Evolutionary conservation across 2,329 filamentous ascomycete species (phyloP).

Genomic region (Ceratocystis ficicola): DNA sequence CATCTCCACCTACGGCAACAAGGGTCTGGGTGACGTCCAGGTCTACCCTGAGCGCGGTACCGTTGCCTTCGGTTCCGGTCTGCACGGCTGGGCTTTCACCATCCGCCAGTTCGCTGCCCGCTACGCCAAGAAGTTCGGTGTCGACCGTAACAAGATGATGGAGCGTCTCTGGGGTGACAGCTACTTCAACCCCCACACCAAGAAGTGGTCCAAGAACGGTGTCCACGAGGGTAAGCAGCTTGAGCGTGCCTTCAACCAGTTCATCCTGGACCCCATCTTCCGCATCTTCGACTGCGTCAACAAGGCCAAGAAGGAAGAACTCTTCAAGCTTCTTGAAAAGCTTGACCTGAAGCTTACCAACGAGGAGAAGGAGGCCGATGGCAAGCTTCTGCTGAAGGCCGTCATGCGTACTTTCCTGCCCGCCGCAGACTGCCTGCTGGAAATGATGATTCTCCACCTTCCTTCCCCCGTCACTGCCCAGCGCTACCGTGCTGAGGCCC

Average conservation of each 20-base stretch:
- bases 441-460: slow-evolving; percentile 99
- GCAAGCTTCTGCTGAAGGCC: slow-evolving; percentile 95
- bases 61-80: slow-evolving; percentile 97
- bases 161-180: slow-evolving; percentile 99
- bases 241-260: slow-evolving; percentile 99
- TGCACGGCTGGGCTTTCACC: slow-evolving; percentile 99
- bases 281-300: slow-evolving; percentile 93
- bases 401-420: slow-evolving; percentile 99
- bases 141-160: slow-evolving; percentile 99
- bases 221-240: slow-evolving; percentile 75
- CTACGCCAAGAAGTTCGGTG: slow-evolving; percentile 99
- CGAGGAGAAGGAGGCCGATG: slow-evolving; percentile 87
- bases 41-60: slow-evolving; percentile 97
- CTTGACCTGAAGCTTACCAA: slow-evolving; percentile 79
- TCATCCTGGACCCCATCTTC: slow-evolving; percentile 99
- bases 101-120: slow-evolving; percentile 90
- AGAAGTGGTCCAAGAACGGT: slow-evolving; percentile 95
- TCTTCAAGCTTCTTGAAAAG: slow-evolving; percentile 72
- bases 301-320: slow-evolving; percentile 98
- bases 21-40: slow-evolving; percentile 91
- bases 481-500: slow-evolving; percentile 93
- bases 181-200: slow-evolving; percentile 99
- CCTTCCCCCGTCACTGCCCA: slow-evolving; percentile 93
- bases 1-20: slow-evolving; percentile 98
- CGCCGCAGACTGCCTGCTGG: slow-evolving; percentile 90